These are phyloP conservation scores for Fagopyrum homotropicum DNA, from an alignment of 148 eudicot genomes.

Conservation along the genomic window DNA sequence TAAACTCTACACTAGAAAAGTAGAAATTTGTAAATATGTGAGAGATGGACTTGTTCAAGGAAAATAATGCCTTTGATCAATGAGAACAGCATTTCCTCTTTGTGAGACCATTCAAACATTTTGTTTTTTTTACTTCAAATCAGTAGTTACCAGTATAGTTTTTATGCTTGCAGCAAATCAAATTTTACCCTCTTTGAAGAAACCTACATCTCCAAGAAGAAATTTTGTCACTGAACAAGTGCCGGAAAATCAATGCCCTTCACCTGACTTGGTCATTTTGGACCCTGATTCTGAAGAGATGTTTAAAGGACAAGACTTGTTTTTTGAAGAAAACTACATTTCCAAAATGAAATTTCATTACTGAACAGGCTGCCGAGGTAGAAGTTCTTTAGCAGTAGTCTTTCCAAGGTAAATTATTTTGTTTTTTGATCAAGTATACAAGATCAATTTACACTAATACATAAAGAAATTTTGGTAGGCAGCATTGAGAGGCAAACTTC, in stretches of 20 bases:
- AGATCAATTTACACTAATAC: slow-evolving; percentile 15
- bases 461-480: slow-evolving; percentile 6
- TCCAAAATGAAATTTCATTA: no score
- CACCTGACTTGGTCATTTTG: slow-evolving; percentile 21
- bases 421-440: not conserved
- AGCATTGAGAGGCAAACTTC: slow-evolving; percentile 17
- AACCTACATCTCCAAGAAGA: slow-evolving; percentile 28
- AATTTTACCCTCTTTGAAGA: slow-evolving; percentile 60
- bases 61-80: not conserved
- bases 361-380: not conserved
- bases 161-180: slow-evolving; percentile 44
- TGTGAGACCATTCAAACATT: not conserved
- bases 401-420: slow-evolving; percentile 3
- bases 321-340: no score
- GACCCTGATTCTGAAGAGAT: slow-evolving; percentile 13
- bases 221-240: slow-evolving; percentile 17
- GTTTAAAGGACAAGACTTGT: slow-evolving; percentile 2
- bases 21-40: no score
- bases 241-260: slow-evolving; percentile 24
- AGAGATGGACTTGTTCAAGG: not conserved
- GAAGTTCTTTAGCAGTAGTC: slow-evolving; percentile 12
- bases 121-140: not conserved
- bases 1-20: no score
- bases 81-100: not conserved
- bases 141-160: not conserved